Percentiles rank a stretch among this genome's conserved stretches.
Evolutionary conservation across 768 basidiomycete species (phyloP).

Genomic region (Psilocybe tampanensis): DNA sequence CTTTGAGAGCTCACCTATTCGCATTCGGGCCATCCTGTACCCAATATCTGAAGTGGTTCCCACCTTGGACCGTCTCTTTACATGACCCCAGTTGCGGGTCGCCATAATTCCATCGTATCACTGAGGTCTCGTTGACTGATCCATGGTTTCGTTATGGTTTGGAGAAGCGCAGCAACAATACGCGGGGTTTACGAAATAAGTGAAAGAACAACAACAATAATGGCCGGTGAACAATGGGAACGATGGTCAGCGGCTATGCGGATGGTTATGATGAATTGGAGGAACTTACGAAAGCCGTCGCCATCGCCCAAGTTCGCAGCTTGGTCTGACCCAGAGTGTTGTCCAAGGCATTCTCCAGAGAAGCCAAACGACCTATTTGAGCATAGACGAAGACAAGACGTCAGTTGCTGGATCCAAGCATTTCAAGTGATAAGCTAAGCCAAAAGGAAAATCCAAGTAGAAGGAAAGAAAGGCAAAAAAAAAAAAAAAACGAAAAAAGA

Average conservation of each 20-base stretch:
- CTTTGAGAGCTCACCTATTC: conserved; percentile 48
- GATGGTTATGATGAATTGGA: background rate
- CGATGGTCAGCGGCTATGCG: background rate
- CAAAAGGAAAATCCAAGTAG: background rate
- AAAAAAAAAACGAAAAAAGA: background rate
- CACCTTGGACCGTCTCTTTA: conserved; percentile 82
- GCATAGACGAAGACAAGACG: background rate
- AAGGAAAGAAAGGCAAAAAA: background rate
- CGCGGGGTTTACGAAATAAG: background rate
- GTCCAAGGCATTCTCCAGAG: conserved; percentile 81
- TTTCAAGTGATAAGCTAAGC: background rate
- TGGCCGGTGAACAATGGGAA: background rate
- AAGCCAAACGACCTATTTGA: conserved; percentile 65
- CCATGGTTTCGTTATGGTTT: background rate
- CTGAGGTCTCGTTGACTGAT: conserved; percentile 78
- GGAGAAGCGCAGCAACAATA: background rate
- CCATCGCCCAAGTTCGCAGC: conserved; percentile 85
- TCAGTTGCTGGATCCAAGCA: background rate
- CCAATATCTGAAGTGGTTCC: conserved; percentile 91
- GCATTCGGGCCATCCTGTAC: conserved; percentile 66
- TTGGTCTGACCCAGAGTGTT: conserved; percentile 71
- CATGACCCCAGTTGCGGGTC: conserved; percentile 84
- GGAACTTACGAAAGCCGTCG: conserved; percentile 60
- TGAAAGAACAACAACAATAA: background rate
- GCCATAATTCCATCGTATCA: conserved; percentile 85